Evolutionary conservation across 345 rosid species (phyloP), one percentile per base, ranked within the genome.

Genomic region (Aegle marmelos): DNA sequence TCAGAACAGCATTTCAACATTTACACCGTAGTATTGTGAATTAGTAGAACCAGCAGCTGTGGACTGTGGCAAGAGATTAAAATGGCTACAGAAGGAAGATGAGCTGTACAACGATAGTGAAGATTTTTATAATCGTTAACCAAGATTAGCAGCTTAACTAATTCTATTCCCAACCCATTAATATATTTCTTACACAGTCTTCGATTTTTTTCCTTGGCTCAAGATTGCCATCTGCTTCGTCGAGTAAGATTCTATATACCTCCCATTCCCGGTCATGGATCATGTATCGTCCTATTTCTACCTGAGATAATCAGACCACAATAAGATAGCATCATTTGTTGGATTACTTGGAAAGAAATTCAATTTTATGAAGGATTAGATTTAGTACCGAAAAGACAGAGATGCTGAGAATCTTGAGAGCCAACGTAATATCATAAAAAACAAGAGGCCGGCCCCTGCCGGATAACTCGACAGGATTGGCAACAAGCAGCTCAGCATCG

Each of bases 401-500:
- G 30, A 76, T 83, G 71, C 68, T 83, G 33, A 88, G 86, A 68
- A 70, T 83, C 85, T 80, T 78, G 59, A 90, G 91, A 72, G 92
- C 95, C 69, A 84, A 85, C 24, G 95, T 85, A 22, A 90, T 88
- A 72, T 91, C 95, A 9, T 86, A 79, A 41, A 91, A 91, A 63
- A 91, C 95, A 22, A 91, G 90, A 53, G 95, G 95, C 37, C 95
- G 78, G 63, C 95, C 93, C 79, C 91, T 88, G 36, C 91, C 88
- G 4, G 92, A 88, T 75, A 91, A 65, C 70, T 91, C 95, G 36
- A 90, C 95, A 7, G 93, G 95, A 85, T 91, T 91, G n/a, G 95
- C 89, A 6, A 91, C 95, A 0, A 91, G 85, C 68, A 91, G 87
- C 73, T 90, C 93, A 0, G 89, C 80, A 37, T 91, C 95, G 19